phyloP scores from a whole-genome alignment of 345 rosid genomes.

The Linum lewisii region DNA sequence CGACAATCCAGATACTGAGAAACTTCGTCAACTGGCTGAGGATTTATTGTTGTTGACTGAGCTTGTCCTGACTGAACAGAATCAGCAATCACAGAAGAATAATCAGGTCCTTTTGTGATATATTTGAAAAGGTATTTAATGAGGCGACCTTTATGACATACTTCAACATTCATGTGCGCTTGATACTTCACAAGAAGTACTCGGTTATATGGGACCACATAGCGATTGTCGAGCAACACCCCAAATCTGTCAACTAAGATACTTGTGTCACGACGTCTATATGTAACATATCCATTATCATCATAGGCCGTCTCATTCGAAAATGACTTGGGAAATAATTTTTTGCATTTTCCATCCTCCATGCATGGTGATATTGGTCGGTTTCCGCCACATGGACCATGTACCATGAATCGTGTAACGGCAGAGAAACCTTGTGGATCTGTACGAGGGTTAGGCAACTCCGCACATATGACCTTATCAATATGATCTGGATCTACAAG shows the following conservation, averaged over 20 bases:
- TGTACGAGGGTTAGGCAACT: not conserved
- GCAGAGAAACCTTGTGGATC: not conserved
- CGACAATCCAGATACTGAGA: not conserved
- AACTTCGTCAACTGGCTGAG: not conserved
- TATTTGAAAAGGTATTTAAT: constrained; percentile 1
- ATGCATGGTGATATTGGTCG: not conserved
- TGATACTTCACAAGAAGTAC: not conserved
- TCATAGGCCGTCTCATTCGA: not conserved
- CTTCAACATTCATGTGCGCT: constrained; percentile 7
- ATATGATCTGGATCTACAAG: not conserved
- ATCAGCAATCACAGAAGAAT: not conserved
- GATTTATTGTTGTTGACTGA: too few species aligned
- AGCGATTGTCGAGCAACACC: not conserved
- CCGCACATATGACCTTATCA: not conserved
- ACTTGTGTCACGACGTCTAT: not conserved
- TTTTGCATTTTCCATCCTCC: not conserved
- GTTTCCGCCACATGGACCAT: not conserved
- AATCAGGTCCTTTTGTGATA: not conserved
- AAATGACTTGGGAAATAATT: not conserved
- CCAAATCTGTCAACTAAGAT: not conserved
- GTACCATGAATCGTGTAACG: not conserved
- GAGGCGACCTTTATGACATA: not conserved
- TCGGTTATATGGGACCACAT: constrained; percentile 1
- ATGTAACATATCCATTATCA: not conserved
- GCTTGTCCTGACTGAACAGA: not conserved